Conservation (phyloP, 2,329 filamentous ascomycete species). For the Neopestalotiopsis sp. region DNA sequence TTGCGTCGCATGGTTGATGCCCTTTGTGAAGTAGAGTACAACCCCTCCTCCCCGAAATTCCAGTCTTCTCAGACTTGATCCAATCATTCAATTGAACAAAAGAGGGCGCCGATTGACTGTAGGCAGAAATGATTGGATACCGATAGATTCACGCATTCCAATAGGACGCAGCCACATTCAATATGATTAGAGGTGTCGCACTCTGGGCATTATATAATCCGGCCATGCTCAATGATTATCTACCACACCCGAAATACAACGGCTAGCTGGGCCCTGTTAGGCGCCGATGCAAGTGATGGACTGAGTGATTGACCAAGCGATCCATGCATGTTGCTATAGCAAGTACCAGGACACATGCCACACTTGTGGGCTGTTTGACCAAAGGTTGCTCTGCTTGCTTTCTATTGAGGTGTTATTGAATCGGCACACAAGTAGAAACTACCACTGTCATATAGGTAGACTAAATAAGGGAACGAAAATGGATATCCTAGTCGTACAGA, state of each 20-base stretch:
- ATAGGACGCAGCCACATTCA: background rate
- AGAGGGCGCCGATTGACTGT: background rate
- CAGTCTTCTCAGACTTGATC: too few relatives aligned
- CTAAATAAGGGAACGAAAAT: slow-evolving; percentile 28
- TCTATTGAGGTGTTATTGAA: background rate
- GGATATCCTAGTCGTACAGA: slow-evolving; percentile 50
- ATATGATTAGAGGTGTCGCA: background rate
- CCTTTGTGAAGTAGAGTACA: too few relatives aligned
- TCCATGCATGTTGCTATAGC: too few relatives aligned
- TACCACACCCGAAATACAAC: background rate
- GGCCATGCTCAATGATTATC: background rate
- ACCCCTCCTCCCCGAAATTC: too few relatives aligned
- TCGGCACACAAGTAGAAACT: background rate
- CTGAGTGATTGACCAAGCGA: background rate
- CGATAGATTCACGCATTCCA: background rate
- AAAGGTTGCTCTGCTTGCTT: background rate
- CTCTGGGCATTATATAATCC: slow-evolving; percentile 1
- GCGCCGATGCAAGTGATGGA: background rate
- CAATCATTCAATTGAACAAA: background rate
- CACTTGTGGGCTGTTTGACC: background rate
- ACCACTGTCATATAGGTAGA: slow-evolving; percentile 4
- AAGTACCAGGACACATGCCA: too few relatives aligned
- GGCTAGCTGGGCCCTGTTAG: background rate
- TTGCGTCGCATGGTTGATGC: background rate
- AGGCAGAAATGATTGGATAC: background rate